A percentile compares a stretch with the other conserved stretches of the same genome.
These are phyloP conservation scores for Ascochyta koolunga DNA, from an alignment of 2,329 filamentous ascomycete species.

Conservation along the genomic window DNA sequence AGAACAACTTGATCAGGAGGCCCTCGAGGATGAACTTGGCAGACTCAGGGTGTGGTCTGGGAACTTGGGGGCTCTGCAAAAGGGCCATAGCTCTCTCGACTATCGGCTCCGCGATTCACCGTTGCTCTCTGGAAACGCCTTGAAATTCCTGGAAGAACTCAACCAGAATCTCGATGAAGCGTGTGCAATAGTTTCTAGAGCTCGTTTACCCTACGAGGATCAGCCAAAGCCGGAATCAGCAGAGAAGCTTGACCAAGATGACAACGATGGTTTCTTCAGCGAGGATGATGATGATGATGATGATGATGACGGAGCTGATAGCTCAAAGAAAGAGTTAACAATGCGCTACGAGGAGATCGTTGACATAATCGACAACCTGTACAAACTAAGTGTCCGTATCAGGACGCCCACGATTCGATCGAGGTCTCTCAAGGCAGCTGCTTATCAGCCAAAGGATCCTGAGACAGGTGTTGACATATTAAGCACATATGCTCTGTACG, in stretches of 20 bases:
- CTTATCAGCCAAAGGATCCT: slow-evolving; percentile 43
- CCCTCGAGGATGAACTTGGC: slow-evolving; percentile 46
- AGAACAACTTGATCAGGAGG: slow-evolving; percentile 32
- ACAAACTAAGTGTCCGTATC: slow-evolving; percentile 47
- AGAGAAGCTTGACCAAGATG: slow-evolving; percentile 27
- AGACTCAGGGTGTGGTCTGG: slow-evolving; percentile 46
- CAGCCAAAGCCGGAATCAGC: slow-evolving; percentile 18
- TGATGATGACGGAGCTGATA: slow-evolving; percentile 25
- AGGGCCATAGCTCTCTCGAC: slow-evolving; percentile 46
- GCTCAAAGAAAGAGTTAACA: slow-evolving; percentile 38
- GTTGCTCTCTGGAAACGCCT: slow-evolving; percentile 38
- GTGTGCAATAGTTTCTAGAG: slow-evolving; percentile 33
- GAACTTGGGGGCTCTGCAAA: slow-evolving; percentile 45
- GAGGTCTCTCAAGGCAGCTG: slow-evolving; percentile 44
- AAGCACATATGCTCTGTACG: slow-evolving; percentile 38
- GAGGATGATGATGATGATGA: slow-evolving; percentile 38
- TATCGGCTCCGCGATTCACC: slow-evolving; percentile 47
- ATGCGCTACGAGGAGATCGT: slow-evolving; percentile 46
- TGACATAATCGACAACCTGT: slow-evolving; percentile 47
- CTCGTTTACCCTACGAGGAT: slow-evolving; percentile 43
- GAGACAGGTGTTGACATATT: slow-evolving; percentile 46
- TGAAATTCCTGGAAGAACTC: slow-evolving; percentile 44
- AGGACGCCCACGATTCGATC: slow-evolving; percentile 42
- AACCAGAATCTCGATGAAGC: slow-evolving; percentile 39
- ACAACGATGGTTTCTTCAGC: slow-evolving; percentile 36